Evolutionary conservation across 1,139 yeast genomes (phyloP).

Genomic region (Hyphopichia khmerensis): DNA sequence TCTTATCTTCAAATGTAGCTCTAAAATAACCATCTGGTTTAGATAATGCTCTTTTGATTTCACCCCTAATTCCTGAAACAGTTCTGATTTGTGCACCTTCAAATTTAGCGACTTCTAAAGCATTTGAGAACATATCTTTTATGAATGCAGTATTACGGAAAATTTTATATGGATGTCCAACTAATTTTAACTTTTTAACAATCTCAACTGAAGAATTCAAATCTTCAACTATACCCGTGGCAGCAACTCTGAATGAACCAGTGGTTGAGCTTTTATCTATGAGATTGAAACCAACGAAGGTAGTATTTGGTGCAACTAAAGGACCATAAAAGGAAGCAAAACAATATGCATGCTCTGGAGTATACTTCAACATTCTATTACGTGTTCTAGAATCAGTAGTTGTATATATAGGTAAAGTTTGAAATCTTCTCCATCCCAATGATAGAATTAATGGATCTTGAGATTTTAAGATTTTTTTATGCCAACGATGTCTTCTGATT

Average conservation of each 20-base stretch:
- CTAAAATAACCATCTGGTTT: conserved; percentile 97
- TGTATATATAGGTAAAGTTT: conserved; percentile 91
- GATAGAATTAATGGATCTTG: conserved; percentile 94
- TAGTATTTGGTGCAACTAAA: conserved; percentile 93
- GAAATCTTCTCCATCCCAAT: conserved; percentile 98
- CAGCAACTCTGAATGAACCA: conserved; percentile 91
- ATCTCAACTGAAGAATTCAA: conserved; percentile 87
- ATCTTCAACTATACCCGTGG: conserved; percentile 96
- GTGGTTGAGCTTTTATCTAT: conserved; percentile 83
- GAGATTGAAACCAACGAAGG: conserved; percentile 91
- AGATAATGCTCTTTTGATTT: conserved; percentile 89
- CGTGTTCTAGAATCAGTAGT: conserved; percentile 97
- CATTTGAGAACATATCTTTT: conserved; percentile 91
- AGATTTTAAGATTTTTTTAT: conserved; percentile 89
- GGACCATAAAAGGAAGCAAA: conserved; percentile 97
- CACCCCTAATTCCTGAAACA: conserved; percentile 97
- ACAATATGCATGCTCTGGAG: conserved; percentile 98
- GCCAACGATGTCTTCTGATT: conserved; percentile 98
- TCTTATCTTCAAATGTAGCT: conserved; percentile 97
- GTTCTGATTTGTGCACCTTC: conserved; percentile 98
- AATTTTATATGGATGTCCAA: conserved; percentile 91
- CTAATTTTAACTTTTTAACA: conserved; percentile 91
- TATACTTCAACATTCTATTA: conserved; percentile 95
- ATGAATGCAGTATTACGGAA: conserved; percentile 96
- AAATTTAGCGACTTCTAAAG: conserved; percentile 94